phyloP scores from a whole-genome alignment of 2,329 filamentous ascomycete species.

The Penicillium sp. region DNA sequence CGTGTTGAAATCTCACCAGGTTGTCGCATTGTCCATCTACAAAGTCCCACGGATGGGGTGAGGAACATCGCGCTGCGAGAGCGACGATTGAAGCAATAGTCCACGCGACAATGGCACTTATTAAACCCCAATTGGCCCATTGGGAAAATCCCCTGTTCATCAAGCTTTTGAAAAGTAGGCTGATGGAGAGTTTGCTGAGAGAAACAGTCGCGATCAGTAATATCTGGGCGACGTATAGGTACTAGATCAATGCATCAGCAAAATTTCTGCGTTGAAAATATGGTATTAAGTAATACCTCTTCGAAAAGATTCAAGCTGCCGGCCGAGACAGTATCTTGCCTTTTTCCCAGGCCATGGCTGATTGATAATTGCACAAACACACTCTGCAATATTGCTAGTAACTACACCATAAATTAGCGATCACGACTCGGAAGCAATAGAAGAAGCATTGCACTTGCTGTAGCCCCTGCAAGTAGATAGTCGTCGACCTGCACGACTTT shows the following conservation, averaged over 20 bases:
- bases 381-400: slow-evolving; percentile 19
- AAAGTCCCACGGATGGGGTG: slow-evolving; percentile 20
- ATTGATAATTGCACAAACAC: slow-evolving; percentile 21
- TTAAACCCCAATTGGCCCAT: slow-evolving; percentile 16
- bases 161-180: slow-evolving; percentile 18
- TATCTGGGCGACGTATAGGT: slow-evolving; percentile 20
- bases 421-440: background rate
- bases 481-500: slow-evolving; percentile 20
- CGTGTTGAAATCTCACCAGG: slow-evolving; percentile 13
- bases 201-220: slow-evolving; percentile 18
- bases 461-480: slow-evolving; percentile 17
- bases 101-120: slow-evolving; percentile 18
- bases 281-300: slow-evolving; percentile 11
- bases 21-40: slow-evolving; percentile 16
- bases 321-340: slow-evolving; percentile 12
- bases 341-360: slow-evolving; percentile 18
- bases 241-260: slow-evolving; percentile 13
- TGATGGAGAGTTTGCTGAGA: slow-evolving; percentile 20
- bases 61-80: slow-evolving; percentile 18
- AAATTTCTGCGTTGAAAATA: background rate
- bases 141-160: slow-evolving; percentile 16
- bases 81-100: slow-evolving; percentile 18
- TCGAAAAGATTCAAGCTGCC: slow-evolving; percentile 15
- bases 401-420: slow-evolving; percentile 1
- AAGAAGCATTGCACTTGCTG: slow-evolving; percentile 7